Evolutionary conservation across 768 basidiomycete species (phyloP).

Genomic region (Lactarius evosmus): DNA sequence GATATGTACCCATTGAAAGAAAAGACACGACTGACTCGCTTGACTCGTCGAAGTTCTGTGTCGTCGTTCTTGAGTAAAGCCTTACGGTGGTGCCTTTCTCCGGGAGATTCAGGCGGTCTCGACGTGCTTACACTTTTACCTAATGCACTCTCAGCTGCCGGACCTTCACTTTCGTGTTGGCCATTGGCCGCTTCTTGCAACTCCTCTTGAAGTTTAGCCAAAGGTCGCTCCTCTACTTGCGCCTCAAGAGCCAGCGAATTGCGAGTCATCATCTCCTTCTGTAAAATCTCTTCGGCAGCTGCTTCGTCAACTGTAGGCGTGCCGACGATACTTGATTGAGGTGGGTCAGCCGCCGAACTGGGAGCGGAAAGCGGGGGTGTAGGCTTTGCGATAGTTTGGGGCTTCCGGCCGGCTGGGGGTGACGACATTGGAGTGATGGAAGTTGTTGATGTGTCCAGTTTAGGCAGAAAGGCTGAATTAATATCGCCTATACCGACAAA

Average conservation of each 20-base stretch:
- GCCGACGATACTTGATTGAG: conserved; percentile 10
- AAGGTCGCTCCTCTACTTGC: conserved; percentile 79
- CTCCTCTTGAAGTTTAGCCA: conserved; percentile 85
- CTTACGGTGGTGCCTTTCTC: conserved; percentile 54
- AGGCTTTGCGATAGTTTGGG: conserved; percentile 2
- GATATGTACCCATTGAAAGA: not conserved
- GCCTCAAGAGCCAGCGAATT: conserved; percentile 79
- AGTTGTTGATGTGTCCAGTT: conserved; percentile 55
- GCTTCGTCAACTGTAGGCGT: conserved; percentile 30
- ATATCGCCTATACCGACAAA: conserved; percentile 98
- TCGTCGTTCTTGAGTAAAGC: conserved; percentile 88
- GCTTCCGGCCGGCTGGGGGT: not conserved
- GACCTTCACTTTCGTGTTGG: conserved; percentile 2
- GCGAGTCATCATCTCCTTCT: conserved; percentile 59
- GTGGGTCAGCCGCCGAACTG: not conserved
- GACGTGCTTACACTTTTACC: conserved; percentile 9
- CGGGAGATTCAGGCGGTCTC: conserved; percentile 28
- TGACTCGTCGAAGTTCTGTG: conserved; percentile 72
- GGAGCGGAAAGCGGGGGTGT: conserved; percentile 13
- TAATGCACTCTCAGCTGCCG: conserved; percentile 4
- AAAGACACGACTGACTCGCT: conserved; percentile 48
- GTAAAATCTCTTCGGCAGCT: conserved; percentile 45
- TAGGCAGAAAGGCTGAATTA: conserved; percentile 91
- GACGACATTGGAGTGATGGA: conserved; percentile 32
- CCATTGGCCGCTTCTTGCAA: conserved; percentile 48